Percentiles rank a stretch among this genome's conserved stretches.
These are phyloP conservation scores for Nymphaea colorata DNA, from an alignment of 164 flowering plant species.

Conservation along the genomic window DNA sequence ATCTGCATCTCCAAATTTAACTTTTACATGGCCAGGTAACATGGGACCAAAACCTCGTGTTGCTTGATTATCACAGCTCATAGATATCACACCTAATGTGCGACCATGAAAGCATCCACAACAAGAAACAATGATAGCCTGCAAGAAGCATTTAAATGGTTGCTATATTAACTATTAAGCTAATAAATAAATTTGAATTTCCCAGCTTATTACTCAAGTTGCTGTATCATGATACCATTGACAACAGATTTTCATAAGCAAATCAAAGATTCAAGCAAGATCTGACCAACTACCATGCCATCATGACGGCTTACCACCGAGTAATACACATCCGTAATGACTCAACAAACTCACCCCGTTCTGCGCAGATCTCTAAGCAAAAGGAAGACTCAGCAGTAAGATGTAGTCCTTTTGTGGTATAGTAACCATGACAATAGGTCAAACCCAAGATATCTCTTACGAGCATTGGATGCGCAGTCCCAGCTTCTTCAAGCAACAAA, in stretches of 20 bases:
- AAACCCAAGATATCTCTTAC: no score
- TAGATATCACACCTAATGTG: constrained; percentile 86
- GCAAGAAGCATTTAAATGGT: constrained; percentile 7
- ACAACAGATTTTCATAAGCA: background rate
- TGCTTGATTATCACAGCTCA: constrained; percentile 99
- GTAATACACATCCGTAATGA: background rate
- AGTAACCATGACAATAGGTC: no score
- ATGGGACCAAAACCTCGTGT: constrained; percentile 92
- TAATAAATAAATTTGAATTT: no score
- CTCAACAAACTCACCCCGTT: background rate
- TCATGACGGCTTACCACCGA: background rate
- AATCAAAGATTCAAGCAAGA: no score
- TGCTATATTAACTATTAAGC: no score
- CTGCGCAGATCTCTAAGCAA: background rate
- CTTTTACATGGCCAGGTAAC: constrained; percentile 81
- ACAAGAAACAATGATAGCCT: constrained; percentile 95
- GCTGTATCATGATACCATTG: background rate
- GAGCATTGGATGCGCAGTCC: no score
- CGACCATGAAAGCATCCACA: constrained; percentile 99
- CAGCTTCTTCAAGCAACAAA: background rate
- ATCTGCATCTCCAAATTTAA: constrained; percentile 79
- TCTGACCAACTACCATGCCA: no score
- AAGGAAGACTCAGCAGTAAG: no score
- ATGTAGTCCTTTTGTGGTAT: no score
- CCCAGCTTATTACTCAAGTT: background rate